Evolutionary conservation across 805 yeast genomes (phyloP).

Genomic region (Sugiyamaella chiloensis): DNA sequence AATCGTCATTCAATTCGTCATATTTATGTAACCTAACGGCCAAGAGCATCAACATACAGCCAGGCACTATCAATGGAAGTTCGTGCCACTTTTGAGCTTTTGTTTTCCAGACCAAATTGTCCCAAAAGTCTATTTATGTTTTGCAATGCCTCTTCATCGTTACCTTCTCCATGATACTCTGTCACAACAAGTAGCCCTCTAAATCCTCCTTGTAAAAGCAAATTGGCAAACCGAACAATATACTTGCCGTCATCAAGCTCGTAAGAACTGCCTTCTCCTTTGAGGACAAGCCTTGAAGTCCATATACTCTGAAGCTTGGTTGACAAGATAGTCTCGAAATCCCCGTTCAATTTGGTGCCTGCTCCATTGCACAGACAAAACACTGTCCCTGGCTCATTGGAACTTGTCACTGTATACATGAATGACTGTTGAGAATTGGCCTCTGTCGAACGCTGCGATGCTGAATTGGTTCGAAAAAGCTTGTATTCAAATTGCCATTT

Average conservation of each 20-base stretch:
- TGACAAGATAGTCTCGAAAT: constrained; percentile 52
- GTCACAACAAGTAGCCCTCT: constrained; percentile 66
- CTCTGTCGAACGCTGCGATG: constrained; percentile 32
- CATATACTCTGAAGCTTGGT: constrained; percentile 66
- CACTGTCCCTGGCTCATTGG: constrained; percentile 30
- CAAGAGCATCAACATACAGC: constrained; percentile 22
- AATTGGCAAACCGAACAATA: constrained; percentile 61
- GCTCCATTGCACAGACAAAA: constrained; percentile 32
- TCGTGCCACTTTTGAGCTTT: constrained; percentile 12
- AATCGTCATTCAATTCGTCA: not conserved
- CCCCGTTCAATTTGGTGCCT: constrained; percentile 49
- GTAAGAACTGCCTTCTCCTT: constrained; percentile 72
- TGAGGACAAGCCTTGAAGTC: constrained; percentile 62
- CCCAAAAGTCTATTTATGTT: constrained; percentile 17
- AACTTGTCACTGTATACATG: constrained; percentile 31
- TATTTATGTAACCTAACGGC: constrained; percentile 9
- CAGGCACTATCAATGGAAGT: constrained; percentile 18
- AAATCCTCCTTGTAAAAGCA: constrained; percentile 70
- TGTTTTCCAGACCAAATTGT: constrained; percentile 17
- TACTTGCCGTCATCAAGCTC: constrained; percentile 49
- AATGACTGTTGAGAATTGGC: constrained; percentile 15
- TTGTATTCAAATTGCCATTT: constrained; percentile 69
- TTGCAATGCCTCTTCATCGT: constrained; percentile 19
- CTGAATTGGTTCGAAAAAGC: constrained; percentile 62
- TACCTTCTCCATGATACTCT: constrained; percentile 34